Percentiles rank a stretch among this genome's conserved stretches.
Evolutionary conservation across 1,284 basidiomycete genomes (phyloP).

Genomic region (Heterobasidion occidentale): DNA sequence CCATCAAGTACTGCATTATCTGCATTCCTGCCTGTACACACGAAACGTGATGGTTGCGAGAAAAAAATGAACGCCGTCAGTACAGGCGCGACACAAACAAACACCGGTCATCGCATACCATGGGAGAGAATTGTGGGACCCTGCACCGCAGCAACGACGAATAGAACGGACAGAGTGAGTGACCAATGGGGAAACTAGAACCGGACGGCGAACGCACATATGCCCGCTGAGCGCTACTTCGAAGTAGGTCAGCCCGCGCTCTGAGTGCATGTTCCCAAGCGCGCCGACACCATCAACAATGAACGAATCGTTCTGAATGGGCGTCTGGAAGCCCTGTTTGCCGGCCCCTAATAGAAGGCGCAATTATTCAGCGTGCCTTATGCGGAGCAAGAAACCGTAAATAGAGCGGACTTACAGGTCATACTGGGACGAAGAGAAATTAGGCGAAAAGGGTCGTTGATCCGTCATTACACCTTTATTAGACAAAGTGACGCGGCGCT

Average conservation of each 20-base stretch:
- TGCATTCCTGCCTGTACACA: conserved; percentile 51
- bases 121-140: not conserved
- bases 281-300: conserved; percentile 62
- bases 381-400: not conserved
- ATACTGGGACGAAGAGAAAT: conserved; percentile 34
- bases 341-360: conserved; percentile 41
- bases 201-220: conserved; percentile 38
- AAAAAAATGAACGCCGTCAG: not conserved
- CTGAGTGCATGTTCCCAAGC: conserved; percentile 53
- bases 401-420: conserved; percentile 45
- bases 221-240: conserved; percentile 64
- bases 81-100: not conserved
- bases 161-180: not conserved
- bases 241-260: conserved; percentile 58
- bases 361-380: not conserved
- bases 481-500: conserved; percentile 14
- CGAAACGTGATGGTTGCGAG: not conserved
- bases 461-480: not conserved
- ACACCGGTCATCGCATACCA: not conserved
- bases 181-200: not conserved
- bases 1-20: conserved; percentile 63
- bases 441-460: not conserved
- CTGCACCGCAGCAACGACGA: not conserved
- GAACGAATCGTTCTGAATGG: conserved; percentile 57
- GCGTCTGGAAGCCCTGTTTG: conserved; percentile 64